Conservation (phyloP, 768 basidiomycete genomes). For the Wakefieldia striispora region DNA sequence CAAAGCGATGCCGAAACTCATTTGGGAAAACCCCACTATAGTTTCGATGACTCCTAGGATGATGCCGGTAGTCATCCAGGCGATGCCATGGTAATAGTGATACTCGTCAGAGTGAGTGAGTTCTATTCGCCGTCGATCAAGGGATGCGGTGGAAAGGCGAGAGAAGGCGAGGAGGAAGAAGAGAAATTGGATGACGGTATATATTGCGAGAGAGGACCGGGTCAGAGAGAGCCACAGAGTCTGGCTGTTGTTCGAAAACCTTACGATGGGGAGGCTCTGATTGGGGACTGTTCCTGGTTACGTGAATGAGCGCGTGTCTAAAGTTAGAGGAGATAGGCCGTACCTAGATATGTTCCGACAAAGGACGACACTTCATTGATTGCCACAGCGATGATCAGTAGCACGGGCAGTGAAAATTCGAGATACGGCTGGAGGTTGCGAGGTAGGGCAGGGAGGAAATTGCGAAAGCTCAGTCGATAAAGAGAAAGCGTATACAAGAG, state of each 20-base stretch:
- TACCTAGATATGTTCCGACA: conserved; percentile 55
- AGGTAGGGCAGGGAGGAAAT: conserved; percentile 56
- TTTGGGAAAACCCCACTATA: conserved; percentile 56
- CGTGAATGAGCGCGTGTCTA: not conserved
- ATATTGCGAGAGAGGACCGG: conserved; percentile 55
- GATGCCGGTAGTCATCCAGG: conserved; percentile 62
- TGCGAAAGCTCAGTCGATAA: conserved; percentile 50
- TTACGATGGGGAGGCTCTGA: conserved; percentile 32
- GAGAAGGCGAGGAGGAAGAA: conserved; percentile 59
- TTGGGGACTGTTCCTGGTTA: conserved; percentile 8
- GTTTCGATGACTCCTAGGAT: conserved; percentile 66
- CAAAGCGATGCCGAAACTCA: conserved; percentile 51
- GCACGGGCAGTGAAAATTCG: conserved; percentile 44
- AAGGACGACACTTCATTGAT: conserved; percentile 66
- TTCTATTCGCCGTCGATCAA: conserved; percentile 54
- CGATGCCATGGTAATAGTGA: conserved; percentile 55
- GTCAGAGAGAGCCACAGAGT: conserved; percentile 57
- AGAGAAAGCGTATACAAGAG: conserved; percentile 63
- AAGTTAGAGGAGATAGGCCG: conserved; percentile 11
- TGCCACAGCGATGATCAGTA: conserved; percentile 54
- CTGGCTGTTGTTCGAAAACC: conserved; percentile 38
- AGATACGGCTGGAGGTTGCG: conserved; percentile 43
- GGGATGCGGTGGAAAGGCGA: conserved; percentile 49
- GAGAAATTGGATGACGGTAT: conserved; percentile 55
- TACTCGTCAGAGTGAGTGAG: conserved; percentile 41